These are phyloP conservation scores for Neospermospora avenae DNA, from an alignment of 2,329 filamentous ascomycete species.

Conservation along the genomic window DNA sequence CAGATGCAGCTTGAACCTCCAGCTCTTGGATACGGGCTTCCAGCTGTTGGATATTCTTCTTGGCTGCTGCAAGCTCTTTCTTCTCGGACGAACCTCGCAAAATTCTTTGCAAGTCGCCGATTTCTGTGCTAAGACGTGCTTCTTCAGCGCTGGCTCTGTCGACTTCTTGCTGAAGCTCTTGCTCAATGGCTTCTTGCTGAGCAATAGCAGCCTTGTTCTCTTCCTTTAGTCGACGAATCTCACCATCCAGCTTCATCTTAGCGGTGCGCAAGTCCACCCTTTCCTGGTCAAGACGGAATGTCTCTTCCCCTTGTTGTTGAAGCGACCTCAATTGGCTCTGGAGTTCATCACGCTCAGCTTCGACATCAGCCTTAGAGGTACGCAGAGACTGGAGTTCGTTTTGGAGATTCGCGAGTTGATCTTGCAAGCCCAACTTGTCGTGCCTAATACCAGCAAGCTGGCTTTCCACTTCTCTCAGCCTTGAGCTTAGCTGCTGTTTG, in stretches of 20 bases:
- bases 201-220: conserved; percentile 57
- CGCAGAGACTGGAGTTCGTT: conserved; percentile 58
- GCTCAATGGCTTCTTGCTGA: conserved; percentile 57
- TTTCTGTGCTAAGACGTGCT: conserved; percentile 54
- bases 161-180: conserved; percentile 62
- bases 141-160: conserved; percentile 65
- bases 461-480: conserved; percentile 55
- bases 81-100: conserved; percentile 37
- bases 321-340: conserved; percentile 55
- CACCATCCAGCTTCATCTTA: conserved; percentile 65
- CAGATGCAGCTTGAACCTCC: conserved; percentile 38
- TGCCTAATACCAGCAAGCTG: conserved; percentile 54
- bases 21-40: conserved; percentile 52
- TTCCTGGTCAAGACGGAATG: conserved; percentile 62
- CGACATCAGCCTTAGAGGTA: conserved; percentile 52
- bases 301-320: conserved; percentile 55
- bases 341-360: conserved; percentile 65
- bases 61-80: conserved; percentile 46
- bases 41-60: conserved; percentile 62
- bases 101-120: conserved; percentile 48
- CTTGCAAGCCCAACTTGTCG: conserved; percentile 63
- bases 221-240: conserved; percentile 61
- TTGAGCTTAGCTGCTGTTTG: conserved; percentile 51
- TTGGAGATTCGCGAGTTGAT: conserved; percentile 57
- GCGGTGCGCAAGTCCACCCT: conserved; percentile 64